Base-by-base conservation (phyloP, 2,329 filamentous ascomycete genomes). In the Scytalidium sp. region DNA sequence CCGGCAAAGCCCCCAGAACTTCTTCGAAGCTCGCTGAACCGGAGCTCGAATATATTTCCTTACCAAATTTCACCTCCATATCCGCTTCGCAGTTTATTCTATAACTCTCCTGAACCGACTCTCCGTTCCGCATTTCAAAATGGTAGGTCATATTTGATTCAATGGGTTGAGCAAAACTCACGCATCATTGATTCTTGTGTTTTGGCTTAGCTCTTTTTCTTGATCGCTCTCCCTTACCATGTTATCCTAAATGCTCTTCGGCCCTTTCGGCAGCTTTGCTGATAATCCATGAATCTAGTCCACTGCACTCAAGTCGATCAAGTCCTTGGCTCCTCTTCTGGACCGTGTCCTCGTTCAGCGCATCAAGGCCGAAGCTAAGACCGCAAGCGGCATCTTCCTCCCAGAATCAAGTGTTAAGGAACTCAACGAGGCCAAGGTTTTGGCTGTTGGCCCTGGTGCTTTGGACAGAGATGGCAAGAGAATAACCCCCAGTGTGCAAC, bases 321-420 rank as follows among this genome's bases (percentile, higher is more conserved):
- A 93, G 76, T 85, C 86, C 67, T 92, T 99, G 65, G 88, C 87
- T 53, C 94, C 94, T 56, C 92, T 99, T 62, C 86, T 99, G 74
- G 94, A 99, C 84, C 93, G 94, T 65, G 91, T 99, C 63, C 87
- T 99, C 58, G 90, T 99, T 62, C 94, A 99, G 85, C 90, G 94
- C 75, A 76, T 97, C 77, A 97, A 97, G 80, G 89, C 93, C 66
- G 93, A 97, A 76, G 74, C 91, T 69, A 97, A 97, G 83, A 99
- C 94, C 45, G 91, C 94, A 64, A 86, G 86, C 67, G 94, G 94
- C 66, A 96, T 99, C 81, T 97, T 95, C 81, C 88, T 99, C 59
- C 94, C 94, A 62, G 94, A 99, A 79, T 92, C 87, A 55, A 89
- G 87, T 66, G 90, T 97, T 68, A 96, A 99, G 83, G 94, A 99